Base-by-base conservation (phyloP, 176 grass and related monocot species). In the Areca catechu region DNA sequence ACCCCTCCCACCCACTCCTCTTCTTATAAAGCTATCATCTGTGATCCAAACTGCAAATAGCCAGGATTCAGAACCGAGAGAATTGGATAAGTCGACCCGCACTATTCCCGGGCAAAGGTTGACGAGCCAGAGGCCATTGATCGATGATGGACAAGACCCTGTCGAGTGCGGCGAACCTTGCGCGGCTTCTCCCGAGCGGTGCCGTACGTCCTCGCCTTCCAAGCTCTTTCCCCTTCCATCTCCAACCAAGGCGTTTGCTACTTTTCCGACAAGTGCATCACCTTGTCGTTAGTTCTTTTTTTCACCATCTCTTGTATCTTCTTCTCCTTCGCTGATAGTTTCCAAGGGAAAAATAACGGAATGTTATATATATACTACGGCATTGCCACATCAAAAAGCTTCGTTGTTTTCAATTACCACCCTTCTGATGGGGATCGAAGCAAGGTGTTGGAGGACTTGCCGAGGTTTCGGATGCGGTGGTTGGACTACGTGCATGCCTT, bases 291-390 rank as follows among this genome's bases (percentile, higher is more conserved):
- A 17, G 1, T 94, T 57, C 18, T 15, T 77, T n/a, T 58, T 21
- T 75, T 70, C 66, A 27, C 51, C 19, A 5, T 20, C 19, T 80
- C 80, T 0, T 94, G 83, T 55, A 25, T 71, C 55, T 76, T 92
- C 20, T 81, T 82, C 49, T 68, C 73, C 20, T 71, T 92, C 79
- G 86, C 83, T 0, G 88, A 92, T 72, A 92, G 83, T 73, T 15
- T 86, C 60, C 16, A 77, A 34, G 76, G 69, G 60, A 34, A 55
- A n/a, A n/a, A n/a, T 22, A 71, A 92, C 59, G 73, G 76, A 55
- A 80, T 16, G 82, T 65, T 80, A 55, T 92, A 92, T n/a, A n/a
- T n/a, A n/a, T 92, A 92, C 83, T 82, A 83, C 34, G 83, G 83
- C 65, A 20, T 77, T 0, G 83, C 88, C 18, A 92, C 83, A 4